Evolutionary conservation across 2,329 filamentous ascomycete species (phyloP).

Genomic region (Chalaropsis ovoidea): DNA sequence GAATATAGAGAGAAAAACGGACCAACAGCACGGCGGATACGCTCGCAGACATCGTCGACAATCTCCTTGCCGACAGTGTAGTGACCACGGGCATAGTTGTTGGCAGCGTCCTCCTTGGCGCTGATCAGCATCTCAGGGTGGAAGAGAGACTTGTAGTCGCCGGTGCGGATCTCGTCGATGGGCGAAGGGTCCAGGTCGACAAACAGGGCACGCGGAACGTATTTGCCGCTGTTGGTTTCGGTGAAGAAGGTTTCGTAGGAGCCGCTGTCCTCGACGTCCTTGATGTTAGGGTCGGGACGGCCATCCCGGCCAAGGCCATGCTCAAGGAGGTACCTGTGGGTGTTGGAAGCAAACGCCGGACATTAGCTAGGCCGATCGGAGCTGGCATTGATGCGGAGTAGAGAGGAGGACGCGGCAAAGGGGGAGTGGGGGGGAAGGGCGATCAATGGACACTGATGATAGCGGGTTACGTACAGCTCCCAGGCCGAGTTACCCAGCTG

Average conservation of each 20-base stretch:
- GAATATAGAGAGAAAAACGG: conserved; percentile 29
- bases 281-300: conserved; percentile 50
- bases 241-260: conserved; percentile 66
- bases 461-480: conserved; percentile 54
- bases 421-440: conserved; percentile 11
- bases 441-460: background rate
- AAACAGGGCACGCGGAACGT: conserved; percentile 62
- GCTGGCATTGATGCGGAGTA: background rate
- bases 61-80: conserved; percentile 70
- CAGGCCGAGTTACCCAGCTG: conserved; percentile 67
- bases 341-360: background rate
- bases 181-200: conserved; percentile 63
- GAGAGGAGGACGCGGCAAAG: background rate
- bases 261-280: conserved; percentile 50
- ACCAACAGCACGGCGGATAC: conserved; percentile 60
- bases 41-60: conserved; percentile 60
- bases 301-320: conserved; percentile 58
- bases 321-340: conserved; percentile 57
- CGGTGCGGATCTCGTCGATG: conserved; percentile 64
- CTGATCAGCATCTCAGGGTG: conserved; percentile 62
- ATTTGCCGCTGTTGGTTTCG: conserved; percentile 60
- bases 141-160: conserved; percentile 57
- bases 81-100: conserved; percentile 68
- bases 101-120: conserved; percentile 67
- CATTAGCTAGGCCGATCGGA: background rate